Conservation (phyloP, 345 rosid genomes). For the Gossypium turneri region DNA sequence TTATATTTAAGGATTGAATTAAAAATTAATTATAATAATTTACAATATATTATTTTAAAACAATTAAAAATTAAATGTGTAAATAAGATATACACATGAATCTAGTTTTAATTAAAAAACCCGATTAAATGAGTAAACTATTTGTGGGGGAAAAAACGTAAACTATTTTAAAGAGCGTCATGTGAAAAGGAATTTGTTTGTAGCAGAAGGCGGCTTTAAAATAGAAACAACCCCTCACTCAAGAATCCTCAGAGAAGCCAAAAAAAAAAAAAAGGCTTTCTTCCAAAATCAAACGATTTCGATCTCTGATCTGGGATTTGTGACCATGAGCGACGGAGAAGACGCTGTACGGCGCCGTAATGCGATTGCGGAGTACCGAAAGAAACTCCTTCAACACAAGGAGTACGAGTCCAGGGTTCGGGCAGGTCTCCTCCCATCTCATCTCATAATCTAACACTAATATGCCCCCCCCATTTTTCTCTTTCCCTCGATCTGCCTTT, state of each 20-base stretch:
- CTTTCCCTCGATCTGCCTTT: not conserved
- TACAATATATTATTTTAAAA: too few species aligned
- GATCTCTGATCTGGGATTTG: not conserved
- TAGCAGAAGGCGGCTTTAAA: too few species aligned
- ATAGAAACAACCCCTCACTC: not conserved
- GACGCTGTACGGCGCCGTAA: constrained; percentile 62
- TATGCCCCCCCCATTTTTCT: not conserved
- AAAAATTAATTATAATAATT: too few species aligned
- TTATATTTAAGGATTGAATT: too few species aligned
- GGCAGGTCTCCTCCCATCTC: constrained; percentile 39
- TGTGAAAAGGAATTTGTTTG: too few species aligned
- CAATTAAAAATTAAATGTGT: too few species aligned
- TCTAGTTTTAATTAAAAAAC: too few species aligned
- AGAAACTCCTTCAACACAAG: constrained; percentile 84
- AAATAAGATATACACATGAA: too few species aligned
- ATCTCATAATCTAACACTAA: not conserved
- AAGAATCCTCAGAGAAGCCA: not conserved
- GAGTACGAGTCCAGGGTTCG: constrained; percentile 83
- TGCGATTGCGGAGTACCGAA: constrained; percentile 67
- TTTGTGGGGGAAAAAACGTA: too few species aligned
- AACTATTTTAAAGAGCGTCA: too few species aligned
- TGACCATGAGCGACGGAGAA: constrained; percentile 40
- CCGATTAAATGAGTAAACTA: too few species aligned
- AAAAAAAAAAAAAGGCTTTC: not conserved
- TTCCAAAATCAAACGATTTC: not conserved